Conservation (phyloP, 257 asterid genomes). For the Prunella vulgaris region DNA sequence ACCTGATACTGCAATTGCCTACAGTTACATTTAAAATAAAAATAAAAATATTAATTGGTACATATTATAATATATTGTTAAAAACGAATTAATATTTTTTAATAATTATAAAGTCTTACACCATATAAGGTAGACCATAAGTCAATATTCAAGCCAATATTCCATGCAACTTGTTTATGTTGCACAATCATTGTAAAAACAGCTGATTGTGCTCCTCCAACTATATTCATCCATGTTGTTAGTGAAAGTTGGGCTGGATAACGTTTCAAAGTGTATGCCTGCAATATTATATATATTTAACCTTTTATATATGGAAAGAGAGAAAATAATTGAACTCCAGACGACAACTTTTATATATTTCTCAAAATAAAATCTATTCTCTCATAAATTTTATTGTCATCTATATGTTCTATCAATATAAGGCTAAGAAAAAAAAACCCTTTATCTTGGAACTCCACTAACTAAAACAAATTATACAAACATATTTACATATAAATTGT, state of each 20-base stretch:
- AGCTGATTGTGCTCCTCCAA: slow-evolving; percentile 82
- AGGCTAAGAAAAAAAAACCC: no score
- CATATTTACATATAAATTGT: no score
- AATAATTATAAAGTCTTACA: slow-evolving; percentile 32
- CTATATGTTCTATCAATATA: no score
- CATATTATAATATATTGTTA: no score
- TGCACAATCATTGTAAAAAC: slow-evolving; percentile 48
- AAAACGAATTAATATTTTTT: no score
- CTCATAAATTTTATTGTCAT: no score
- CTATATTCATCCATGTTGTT: slow-evolving; percentile 65
- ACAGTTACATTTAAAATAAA: slow-evolving; percentile 10
- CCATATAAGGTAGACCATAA: slow-evolving; percentile 71
- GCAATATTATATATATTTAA: not conserved
- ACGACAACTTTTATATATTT: no score
- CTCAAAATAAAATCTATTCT: no score
- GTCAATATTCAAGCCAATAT: slow-evolving; percentile 64
- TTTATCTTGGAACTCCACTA: no score
- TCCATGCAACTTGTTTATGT: slow-evolving; percentile 59
- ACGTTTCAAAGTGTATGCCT: slow-evolving; percentile 63
- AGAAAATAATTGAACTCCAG: not conserved
- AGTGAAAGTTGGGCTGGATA: slow-evolving; percentile 77
- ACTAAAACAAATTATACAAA: no score
- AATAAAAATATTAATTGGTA: no score
- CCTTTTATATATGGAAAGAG: not conserved
- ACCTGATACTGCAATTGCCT: slow-evolving; percentile 71